Conservation (phyloP, 1,284 basidiomycete species). For the Tylopilus orsonianus region DNA sequence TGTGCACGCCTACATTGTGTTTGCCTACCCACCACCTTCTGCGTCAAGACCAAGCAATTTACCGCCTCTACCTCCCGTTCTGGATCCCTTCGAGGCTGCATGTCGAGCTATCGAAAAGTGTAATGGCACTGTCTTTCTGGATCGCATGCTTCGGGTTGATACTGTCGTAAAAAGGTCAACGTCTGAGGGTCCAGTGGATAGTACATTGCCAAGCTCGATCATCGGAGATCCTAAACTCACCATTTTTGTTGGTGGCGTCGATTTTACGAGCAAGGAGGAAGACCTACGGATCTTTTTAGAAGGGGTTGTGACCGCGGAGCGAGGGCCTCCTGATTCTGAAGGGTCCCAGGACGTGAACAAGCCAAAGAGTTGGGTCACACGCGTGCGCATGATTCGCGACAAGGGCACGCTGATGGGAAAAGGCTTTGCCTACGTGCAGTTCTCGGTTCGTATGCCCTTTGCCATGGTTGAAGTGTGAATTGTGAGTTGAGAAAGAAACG, state of each 20-base stretch:
- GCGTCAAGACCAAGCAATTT: conserved; percentile 48
- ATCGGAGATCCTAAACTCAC: conserved; percentile 75
- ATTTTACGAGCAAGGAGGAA: conserved; percentile 91
- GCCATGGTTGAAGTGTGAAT: not conserved
- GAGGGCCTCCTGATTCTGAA: conserved; percentile 47
- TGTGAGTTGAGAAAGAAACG: conserved; percentile 1
- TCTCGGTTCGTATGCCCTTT: conserved; percentile 58
- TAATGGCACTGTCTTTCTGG: conserved; percentile 77
- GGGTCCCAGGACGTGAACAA: conserved; percentile 34
- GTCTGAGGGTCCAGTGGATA: conserved; percentile 1
- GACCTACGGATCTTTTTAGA: conserved; percentile 90
- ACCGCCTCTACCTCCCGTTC: conserved; percentile 50
- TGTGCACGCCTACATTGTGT: conserved; percentile 87
- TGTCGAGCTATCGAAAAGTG: conserved; percentile 57
- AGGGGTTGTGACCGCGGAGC: conserved; percentile 70
- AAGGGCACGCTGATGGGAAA: conserved; percentile 95
- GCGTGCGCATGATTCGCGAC: conserved; percentile 88
- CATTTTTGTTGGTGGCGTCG: conserved; percentile 90
- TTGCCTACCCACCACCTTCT: conserved; percentile 63
- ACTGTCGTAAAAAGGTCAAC: conserved; percentile 44
- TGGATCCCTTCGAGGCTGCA: conserved; percentile 78
- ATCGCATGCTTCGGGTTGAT: conserved; percentile 76
- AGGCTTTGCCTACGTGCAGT: conserved; percentile 94
- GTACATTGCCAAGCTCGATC: conserved; percentile 7
- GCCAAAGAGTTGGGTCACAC: conserved; percentile 69